Base-by-base conservation (phyloP, 2,329 filamentous ascomycete species). In the Huntiella decipiens region DNA sequence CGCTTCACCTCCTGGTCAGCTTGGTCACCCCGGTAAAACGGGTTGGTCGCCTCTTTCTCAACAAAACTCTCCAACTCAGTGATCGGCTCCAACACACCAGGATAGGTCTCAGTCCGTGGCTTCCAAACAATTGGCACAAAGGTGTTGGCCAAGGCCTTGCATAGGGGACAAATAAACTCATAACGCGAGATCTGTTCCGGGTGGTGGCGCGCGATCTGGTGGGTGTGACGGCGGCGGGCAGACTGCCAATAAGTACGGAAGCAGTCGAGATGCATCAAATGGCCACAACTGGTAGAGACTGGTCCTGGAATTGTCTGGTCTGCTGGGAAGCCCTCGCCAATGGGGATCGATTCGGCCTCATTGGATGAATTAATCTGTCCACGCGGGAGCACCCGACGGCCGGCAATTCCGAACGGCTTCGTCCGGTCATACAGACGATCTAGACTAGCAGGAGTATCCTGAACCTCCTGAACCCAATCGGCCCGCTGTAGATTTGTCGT, bases 251-350 rank as follows among this genome's bases (percentile, higher is more conserved):
- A 98, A 36, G 82, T 74, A 56, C 95, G 86, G 57, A 98, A 98
- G 62, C 91, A 98, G 53, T 74, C 77, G 59, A 83, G 96, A 60
- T 98, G 91, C 91, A 98, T 98, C 56, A 98, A 92, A 60, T 98
- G 91, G 2, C 91, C 91, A 60, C 91, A 98, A 7, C 88, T 85
- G 33, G 82, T 83, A 8, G 87, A 83, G 1, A 96, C 80, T 0
- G 88, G 82, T 0, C 87, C 91, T 13, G 73, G 67, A 22, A 71
- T 68, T 32, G 76, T 76, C 36, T 76, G 68, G 7, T 71, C 66
- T 5, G 77, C 68, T 2, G 84, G 80, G 56, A 93, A 98, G 0
- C 91, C 91, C 60, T 87, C 92, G 31, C 88, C 87, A 41, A 98
- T 73, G 4, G 75, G 73, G 33, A 74, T 66, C 41, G 88, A 77